These are phyloP conservation scores for Epichloe sp. DNA, from an alignment of 2,329 filamentous ascomycete species.

Conservation along the genomic window DNA sequence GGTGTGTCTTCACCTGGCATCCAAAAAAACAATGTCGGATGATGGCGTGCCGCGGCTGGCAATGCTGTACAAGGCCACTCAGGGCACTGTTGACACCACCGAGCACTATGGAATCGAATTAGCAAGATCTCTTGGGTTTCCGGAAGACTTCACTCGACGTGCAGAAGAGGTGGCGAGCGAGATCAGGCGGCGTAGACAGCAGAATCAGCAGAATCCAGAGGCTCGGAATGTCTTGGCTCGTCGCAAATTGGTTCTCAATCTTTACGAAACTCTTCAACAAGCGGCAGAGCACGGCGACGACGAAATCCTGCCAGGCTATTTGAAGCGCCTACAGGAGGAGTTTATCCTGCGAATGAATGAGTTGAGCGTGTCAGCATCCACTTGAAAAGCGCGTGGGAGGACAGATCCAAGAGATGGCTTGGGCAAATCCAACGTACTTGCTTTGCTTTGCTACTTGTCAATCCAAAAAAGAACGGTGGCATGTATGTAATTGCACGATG, in stretches of 20 bases:
- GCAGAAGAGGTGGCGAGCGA: conserved; percentile 54
- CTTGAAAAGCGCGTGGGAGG: conserved; percentile 28
- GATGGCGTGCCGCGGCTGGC: conserved; percentile 49
- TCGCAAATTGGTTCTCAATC: conserved; percentile 57
- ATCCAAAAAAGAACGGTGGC: not conserved
- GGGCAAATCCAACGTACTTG: not conserved
- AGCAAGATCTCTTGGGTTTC: conserved; percentile 62
- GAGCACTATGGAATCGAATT: conserved; percentile 72
- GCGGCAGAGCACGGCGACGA: conserved; percentile 51
- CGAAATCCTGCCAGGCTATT: conserved; percentile 34
- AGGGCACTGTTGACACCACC: conserved; percentile 55
- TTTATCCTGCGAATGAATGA: conserved; percentile 60
- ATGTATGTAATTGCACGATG: not conserved
- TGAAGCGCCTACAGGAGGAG: conserved; percentile 45
- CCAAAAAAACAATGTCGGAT: conserved; percentile 42
- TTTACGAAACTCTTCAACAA: conserved; percentile 61
- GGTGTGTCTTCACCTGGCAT: conserved; percentile 67
- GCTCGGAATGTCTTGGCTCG: conserved; percentile 46
- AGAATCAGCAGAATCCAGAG: conserved; percentile 44
- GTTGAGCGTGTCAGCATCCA: conserved; percentile 31
- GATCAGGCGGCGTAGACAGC: conserved; percentile 44
- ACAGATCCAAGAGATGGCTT: not conserved
- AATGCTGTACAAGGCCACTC: conserved; percentile 76
- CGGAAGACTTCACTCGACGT: conserved; percentile 49
- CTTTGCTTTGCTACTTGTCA: not conserved